Conservation (phyloP, 2,329 filamentous ascomycete genomes). For the Fusarium compactum region DNA sequence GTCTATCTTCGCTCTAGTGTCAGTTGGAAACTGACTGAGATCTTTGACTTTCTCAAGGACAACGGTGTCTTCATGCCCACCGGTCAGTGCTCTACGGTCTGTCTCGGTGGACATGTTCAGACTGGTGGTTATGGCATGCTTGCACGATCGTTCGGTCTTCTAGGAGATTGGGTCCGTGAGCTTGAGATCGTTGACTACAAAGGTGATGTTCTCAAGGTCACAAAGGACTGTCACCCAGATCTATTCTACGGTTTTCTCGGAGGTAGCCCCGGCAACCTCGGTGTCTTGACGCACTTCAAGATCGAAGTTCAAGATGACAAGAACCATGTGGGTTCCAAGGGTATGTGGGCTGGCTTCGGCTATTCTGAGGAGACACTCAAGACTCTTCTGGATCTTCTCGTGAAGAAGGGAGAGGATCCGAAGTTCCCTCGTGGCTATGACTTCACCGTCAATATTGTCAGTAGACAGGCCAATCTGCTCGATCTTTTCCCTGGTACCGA, state of each 20-base stretch:
- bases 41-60: not conserved
- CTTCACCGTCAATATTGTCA: not conserved
- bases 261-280: not conserved
- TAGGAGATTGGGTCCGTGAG: not conserved
- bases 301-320: not conserved
- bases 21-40: not conserved
- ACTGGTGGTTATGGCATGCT: not conserved
- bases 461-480: not conserved
- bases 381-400: not conserved
- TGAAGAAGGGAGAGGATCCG: not conserved
- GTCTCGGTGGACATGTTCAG: not conserved
- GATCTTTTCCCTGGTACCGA: not conserved
- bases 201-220: not conserved
- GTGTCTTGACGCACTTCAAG: not conserved
- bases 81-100: not conserved
- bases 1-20: not conserved
- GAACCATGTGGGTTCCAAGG: not conserved
- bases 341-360: not conserved
- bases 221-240: rapidly evolving
- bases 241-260: not conserved
- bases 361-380: not conserved
- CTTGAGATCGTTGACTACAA: not conserved
- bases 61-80: not conserved
- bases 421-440: not conserved
- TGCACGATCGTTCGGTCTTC: not conserved